Evolutionary conservation across 305 asterid genomes (phyloP).

Genomic region (Fraxinus albicans): DNA sequence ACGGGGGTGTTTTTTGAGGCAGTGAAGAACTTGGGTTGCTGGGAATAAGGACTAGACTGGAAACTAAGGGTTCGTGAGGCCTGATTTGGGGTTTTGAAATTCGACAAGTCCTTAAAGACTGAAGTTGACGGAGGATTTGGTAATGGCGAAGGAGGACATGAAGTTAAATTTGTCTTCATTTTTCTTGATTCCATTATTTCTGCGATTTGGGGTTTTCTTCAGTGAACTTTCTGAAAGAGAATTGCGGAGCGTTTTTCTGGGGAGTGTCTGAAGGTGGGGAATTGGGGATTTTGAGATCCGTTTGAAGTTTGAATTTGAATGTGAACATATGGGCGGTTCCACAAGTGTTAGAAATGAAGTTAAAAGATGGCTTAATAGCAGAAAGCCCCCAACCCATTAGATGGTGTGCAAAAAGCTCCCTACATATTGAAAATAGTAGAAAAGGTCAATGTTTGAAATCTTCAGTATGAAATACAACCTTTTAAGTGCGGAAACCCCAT

Average conservation of each 20-base stretch:
- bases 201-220: background rate
- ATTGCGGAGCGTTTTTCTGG: background rate
- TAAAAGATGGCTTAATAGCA: too few relatives aligned
- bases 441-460: background rate
- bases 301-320: constrained; percentile 50
- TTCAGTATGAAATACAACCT: too few relatives aligned
- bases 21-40: constrained; percentile 52
- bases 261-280: background rate
- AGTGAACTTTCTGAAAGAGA: background rate
- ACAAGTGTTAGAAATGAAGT: background rate
- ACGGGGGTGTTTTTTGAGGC: constrained; percentile 55
- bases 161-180: constrained; percentile 28
- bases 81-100: constrained; percentile 64
- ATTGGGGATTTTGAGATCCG: constrained; percentile 25
- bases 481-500: too few relatives aligned
- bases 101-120: constrained; percentile 68
- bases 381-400: too few relatives aligned
- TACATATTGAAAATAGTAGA: too few relatives aligned
- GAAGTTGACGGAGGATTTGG: constrained; percentile 43
- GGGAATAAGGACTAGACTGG: constrained; percentile 41
- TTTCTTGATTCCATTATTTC: constrained; percentile 59
- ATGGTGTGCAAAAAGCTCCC: too few relatives aligned
- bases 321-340: constrained; percentile 27
- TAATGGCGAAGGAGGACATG: constrained; percentile 52
- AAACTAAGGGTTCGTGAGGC: constrained; percentile 32